Percentiles rank a stretch among this genome's conserved stretches.
Evolutionary conservation across 805 yeast species (phyloP).

Genomic region (Wickerhamomyces chaumierensis): DNA sequence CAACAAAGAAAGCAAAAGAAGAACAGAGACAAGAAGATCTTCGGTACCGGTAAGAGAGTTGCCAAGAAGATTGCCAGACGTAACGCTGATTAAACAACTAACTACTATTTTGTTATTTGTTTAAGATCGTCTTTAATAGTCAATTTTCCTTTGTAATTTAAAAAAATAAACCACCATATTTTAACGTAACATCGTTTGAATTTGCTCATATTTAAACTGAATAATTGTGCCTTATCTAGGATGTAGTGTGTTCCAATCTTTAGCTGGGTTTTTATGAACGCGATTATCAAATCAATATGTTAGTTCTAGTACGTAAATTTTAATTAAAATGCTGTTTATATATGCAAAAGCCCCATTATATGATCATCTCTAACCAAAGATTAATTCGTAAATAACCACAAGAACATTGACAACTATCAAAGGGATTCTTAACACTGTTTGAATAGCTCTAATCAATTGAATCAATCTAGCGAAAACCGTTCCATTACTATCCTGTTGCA

Average conservation of each 20-base stretch:
- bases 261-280: too few species aligned
- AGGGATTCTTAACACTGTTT: slow-evolving; percentile 69
- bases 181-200: not conserved
- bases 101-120: not conserved
- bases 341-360: too few species aligned
- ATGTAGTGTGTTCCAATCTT: too few species aligned
- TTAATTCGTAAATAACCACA: slow-evolving; percentile 59
- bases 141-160: not conserved
- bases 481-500: slow-evolving; percentile 12
- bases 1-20: slow-evolving; percentile 99
- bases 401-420: slow-evolving; percentile 55
- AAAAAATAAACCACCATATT: not conserved
- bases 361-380: slow-evolving; percentile 37
- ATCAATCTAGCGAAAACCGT: slow-evolving; percentile 30
- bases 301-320: too few species aligned
- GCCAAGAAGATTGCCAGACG: slow-evolving; percentile 89
- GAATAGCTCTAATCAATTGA: slow-evolving; percentile 58
- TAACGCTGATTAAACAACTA: slow-evolving; percentile 56
- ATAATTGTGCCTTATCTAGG: too few species aligned
- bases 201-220: not conserved
- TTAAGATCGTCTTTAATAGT: not conserved
- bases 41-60: slow-evolving; percentile 94
- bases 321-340: too few species aligned
- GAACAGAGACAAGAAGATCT: slow-evolving; percentile 98
- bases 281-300: too few species aligned